Percentiles rank a stretch among this genome's conserved stretches.
phyloP scores from a whole-genome alignment of 352 stramenopile species.

The Phytophthora citrophthora region DNA sequence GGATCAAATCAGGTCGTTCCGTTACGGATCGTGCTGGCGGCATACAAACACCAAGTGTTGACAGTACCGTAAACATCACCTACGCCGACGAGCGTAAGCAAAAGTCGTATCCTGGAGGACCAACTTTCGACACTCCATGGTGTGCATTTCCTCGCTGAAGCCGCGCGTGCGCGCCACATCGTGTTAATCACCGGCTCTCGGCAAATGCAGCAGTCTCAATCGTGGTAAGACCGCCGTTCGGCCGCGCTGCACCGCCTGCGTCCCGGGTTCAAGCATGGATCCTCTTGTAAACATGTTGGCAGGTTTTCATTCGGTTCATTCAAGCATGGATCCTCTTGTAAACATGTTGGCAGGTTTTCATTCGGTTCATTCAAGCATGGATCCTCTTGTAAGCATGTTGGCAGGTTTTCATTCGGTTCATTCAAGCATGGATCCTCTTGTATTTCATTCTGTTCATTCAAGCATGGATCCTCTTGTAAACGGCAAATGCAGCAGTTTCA shows the following conservation, averaged over 20 bases:
- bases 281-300: constrained; percentile 11
- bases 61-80: neutral
- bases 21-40: neutral
- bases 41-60: constrained; percentile 1
- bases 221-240: constrained; percentile 2
- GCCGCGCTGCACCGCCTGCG: constrained; percentile 3
- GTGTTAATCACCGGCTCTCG: constrained; percentile 10
- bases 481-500: neutral
- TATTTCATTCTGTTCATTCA: too few relatives aligned
- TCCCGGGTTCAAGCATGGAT: constrained; percentile 19
- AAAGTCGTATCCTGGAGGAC: neutral
- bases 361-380: constrained; percentile 26
- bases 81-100: constrained; percentile 4
- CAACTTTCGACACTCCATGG: neutral
- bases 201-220: neutral
- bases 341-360: constrained; percentile 14
- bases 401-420: constrained; percentile 21
- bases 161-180: constrained; percentile 11
- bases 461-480: too few relatives aligned
- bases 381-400: constrained; percentile 17
- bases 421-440: constrained; percentile 17
- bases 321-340: constrained; percentile 15
- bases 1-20: constrained; percentile 8
- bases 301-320: constrained; percentile 22
- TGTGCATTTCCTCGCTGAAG: neutral